Evolutionary conservation across 371 early-diverging fungal genomes (phyloP).

Genomic region (Dinochytrium kinnereticum): DNA sequence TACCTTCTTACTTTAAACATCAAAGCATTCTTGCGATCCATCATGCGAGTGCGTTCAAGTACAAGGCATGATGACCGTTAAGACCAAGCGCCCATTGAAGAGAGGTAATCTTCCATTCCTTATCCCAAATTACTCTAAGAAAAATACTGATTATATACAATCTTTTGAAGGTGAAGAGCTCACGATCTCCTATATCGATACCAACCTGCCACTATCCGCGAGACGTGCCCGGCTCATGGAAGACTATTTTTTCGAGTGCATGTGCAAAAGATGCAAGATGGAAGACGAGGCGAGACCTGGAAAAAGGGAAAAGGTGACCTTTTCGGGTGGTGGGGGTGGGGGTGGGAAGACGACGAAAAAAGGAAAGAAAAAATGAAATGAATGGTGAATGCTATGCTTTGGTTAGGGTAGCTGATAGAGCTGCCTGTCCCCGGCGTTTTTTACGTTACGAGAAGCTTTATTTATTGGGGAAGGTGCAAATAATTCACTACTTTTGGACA

Average conservation of each 20-base stretch:
- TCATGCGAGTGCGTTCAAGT: conserved; percentile 53
- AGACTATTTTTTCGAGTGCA: conserved; percentile 61
- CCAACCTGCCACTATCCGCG: conserved; percentile 46
- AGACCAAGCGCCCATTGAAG: conserved; percentile 41
- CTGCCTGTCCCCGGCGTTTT: too few species aligned
- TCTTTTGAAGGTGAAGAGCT: conserved; percentile 43
- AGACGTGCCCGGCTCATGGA: conserved; percentile 46
- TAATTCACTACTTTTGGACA: too few species aligned
- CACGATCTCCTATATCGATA: conserved; percentile 62
- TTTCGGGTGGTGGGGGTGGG: too few species aligned
- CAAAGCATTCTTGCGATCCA: conserved; percentile 59
- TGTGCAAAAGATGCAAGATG: conserved; percentile 58
- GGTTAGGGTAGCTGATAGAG: too few species aligned
- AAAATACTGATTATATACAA: not conserved
- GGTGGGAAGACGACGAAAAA: too few species aligned
- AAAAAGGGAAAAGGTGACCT: too few species aligned
- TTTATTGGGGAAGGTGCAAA: too few species aligned
- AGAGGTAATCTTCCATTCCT: not conserved
- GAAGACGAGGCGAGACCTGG: too few species aligned
- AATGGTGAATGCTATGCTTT: too few species aligned
- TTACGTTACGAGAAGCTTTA: too few species aligned
- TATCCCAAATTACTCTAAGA: not conserved
- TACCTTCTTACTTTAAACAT: conserved; percentile 10
- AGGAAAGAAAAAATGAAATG: too few species aligned
- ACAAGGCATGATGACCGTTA: conserved; percentile 43